Base-by-base conservation (phyloP, 768 basidiomycete species). In the Macrolepiota fuliginosa region DNA sequence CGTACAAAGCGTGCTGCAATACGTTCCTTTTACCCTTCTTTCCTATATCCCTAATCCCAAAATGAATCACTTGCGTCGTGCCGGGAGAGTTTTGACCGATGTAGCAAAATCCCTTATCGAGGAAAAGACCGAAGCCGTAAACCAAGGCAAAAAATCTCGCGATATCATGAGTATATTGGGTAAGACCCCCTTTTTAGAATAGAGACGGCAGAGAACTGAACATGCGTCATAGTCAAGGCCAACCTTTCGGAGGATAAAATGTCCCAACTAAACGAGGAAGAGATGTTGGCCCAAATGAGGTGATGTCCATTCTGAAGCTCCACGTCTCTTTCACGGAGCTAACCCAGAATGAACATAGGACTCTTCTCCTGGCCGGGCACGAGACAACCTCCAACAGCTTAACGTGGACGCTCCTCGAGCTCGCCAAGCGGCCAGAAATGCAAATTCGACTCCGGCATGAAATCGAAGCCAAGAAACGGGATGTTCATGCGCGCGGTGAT, bases 371-470 rank as follows among this genome's bases (percentile, higher is more conserved):
- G 11, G 80, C 80, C 42, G 81, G 80, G 1, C 82, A 89, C 68
- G 88, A 88, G 69, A 89, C 87, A 3, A 85, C 82, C 54, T 80
- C 88, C 3, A 83, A 79, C 39, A 77, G 81, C 1, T 56, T 88
- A 32, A 77, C 79, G 58, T 92, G 88, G 87, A 78, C 83, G 6
- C 71, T 92, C 7, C 75, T 87, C 58, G 85, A 87, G 65, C 77
- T 94, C 3, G 81, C 87, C 2, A 79, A 76, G 42, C 73, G 85
- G 63, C 85, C 82, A 0, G 75, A 83, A 19, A 70, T 85, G 2
- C 91, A 94, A 68, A 71, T 73, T 2, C 80, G 77, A 51, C 81
- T 93, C 22, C 83, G 91, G 15, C 74, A 75, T 0, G 91, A 92
- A 72, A 79, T 88, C 45, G 68, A 76, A n/a, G 65, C 67, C 17